Evolutionary conservation across 768 basidiomycete species (phyloP).

Genomic region (Suillus cothurnatus): DNA sequence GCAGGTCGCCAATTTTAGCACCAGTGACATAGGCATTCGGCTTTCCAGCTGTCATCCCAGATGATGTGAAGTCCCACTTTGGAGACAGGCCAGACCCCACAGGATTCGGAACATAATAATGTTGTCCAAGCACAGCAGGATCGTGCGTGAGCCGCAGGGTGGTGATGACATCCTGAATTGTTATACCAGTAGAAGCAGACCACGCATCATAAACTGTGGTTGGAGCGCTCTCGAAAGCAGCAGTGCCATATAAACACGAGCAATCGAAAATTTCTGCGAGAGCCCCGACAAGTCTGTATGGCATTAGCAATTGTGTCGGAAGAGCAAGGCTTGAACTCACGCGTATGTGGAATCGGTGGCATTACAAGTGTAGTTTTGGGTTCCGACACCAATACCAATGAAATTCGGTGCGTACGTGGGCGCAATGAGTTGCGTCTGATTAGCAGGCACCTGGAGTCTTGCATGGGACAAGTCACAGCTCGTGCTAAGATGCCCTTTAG

Average conservation of each 20-base stretch:
- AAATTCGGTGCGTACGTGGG: constrained; percentile 40
- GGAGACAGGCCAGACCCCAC: constrained; percentile 46
- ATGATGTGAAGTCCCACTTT: constrained; percentile 58
- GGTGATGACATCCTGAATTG: constrained; percentile 19
- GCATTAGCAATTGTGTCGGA: background rate
- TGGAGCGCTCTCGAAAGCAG: constrained; percentile 32
- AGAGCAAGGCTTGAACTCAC: constrained; percentile 33
- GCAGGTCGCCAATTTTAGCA: constrained; percentile 42
- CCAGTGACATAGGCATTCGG: constrained; percentile 49
- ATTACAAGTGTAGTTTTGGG: constrained; percentile 59
- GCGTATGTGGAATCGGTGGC: constrained; percentile 43
- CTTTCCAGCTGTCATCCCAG: constrained; percentile 41
- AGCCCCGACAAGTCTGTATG: constrained; percentile 47
- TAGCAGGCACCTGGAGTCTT: constrained; percentile 27
- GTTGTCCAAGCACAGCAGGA: constrained; percentile 44
- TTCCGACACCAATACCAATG: constrained; percentile 50
- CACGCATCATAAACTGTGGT: constrained; percentile 36
- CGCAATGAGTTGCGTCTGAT: constrained; percentile 37
- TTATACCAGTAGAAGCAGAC: constrained; percentile 24
- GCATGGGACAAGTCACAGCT: constrained; percentile 26
- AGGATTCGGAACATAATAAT: constrained; percentile 58
- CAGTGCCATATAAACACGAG: constrained; percentile 45
- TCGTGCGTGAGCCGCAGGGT: constrained; percentile 13
- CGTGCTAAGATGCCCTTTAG: background rate
- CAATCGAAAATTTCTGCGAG: constrained; percentile 57